phyloP scores from a whole-genome alignment of 1,139 yeast genomes.

The Blastobotrys indianensis region DNA sequence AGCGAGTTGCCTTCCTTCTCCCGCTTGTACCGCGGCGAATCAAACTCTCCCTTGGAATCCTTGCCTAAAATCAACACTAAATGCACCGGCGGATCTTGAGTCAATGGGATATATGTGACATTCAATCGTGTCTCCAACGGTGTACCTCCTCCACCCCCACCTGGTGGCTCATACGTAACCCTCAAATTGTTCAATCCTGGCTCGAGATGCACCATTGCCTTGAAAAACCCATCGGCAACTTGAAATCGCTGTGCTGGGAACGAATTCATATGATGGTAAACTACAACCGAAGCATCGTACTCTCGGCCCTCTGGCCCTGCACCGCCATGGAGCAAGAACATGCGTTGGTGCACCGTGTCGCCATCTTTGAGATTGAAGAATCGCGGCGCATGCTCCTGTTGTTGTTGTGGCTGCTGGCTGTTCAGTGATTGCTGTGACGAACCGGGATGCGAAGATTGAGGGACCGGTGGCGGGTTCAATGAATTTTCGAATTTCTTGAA shows the following conservation, averaged over 20 bases:
- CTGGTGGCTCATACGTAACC: conserved; percentile 25
- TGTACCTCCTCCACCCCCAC: conserved; percentile 6
- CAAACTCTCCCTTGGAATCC: conserved; percentile 70
- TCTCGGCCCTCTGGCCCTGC: conserved; percentile 26
- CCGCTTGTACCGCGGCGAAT: conserved; percentile 57
- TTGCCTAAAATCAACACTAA: conserved; percentile 69
- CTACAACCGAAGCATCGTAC: conserved; percentile 37
- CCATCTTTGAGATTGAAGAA: conserved; percentile 22
- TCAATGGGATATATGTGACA: conserved; percentile 53
- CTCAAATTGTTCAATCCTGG: conserved; percentile 44
- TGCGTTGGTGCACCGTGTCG: conserved; percentile 29
- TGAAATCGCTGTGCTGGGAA: conserved; percentile 72
- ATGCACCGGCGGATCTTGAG: conserved; percentile 73
- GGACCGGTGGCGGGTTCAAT: neutral
- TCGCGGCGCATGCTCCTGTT: conserved; percentile 19
- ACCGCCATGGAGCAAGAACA: conserved; percentile 31
- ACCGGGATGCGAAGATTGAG: neutral
- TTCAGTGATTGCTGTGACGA: neutral
- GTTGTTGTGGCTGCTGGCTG: too few relatives aligned
- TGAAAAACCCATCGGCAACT: conserved; percentile 64
- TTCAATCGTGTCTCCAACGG: conserved; percentile 20
- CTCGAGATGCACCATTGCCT: conserved; percentile 64
- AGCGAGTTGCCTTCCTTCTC: conserved; percentile 61
- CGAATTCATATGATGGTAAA: conserved; percentile 42
- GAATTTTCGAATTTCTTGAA: too few relatives aligned